Evolutionary conservation across 352 stramenopile species (phyloP).

Genomic region (Globisporangium paroecandrum): DNA sequence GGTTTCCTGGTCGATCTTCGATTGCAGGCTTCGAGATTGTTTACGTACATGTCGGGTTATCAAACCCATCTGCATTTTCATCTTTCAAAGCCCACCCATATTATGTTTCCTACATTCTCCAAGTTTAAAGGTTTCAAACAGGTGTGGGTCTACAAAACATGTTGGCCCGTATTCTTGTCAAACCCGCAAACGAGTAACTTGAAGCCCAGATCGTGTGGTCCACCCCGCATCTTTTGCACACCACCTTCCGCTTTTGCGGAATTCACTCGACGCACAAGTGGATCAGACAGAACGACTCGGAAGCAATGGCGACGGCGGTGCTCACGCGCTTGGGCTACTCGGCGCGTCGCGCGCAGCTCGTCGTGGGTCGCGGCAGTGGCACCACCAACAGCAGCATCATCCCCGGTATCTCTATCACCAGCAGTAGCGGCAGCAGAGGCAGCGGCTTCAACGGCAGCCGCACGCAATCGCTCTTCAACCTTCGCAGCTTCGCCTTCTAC

Average conservation of each 20-base stretch:
- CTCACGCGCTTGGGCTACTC: slow-evolving; percentile 32
- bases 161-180: neutral
- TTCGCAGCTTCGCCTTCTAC: slow-evolving; percentile 17
- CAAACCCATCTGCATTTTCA: neutral
- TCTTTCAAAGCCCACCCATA: neutral
- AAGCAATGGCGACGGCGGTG: slow-evolving; percentile 35
- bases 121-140: neutral
- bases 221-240: slow-evolving; percentile 4
- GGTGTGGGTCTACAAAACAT: neutral
- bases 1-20: neutral
- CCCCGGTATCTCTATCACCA: neutral
- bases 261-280: slow-evolving; percentile 1
- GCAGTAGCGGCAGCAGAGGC: slow-evolving; percentile 1
- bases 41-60: neutral
- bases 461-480: slow-evolving; percentile 3
- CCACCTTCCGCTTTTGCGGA: neutral
- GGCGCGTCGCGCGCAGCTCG: slow-evolving; percentile 15
- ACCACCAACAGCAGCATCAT: neutral
- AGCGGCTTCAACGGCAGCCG: neutral
- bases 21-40: slow-evolving; percentile 6
- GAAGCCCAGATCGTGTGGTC: neutral
- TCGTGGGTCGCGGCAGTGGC: neutral
- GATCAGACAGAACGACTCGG: neutral
- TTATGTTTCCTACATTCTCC: neutral
- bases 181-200: neutral